Conservation (phyloP, 805 yeast species). For the Blastobotrys mokoenaii region DNA sequence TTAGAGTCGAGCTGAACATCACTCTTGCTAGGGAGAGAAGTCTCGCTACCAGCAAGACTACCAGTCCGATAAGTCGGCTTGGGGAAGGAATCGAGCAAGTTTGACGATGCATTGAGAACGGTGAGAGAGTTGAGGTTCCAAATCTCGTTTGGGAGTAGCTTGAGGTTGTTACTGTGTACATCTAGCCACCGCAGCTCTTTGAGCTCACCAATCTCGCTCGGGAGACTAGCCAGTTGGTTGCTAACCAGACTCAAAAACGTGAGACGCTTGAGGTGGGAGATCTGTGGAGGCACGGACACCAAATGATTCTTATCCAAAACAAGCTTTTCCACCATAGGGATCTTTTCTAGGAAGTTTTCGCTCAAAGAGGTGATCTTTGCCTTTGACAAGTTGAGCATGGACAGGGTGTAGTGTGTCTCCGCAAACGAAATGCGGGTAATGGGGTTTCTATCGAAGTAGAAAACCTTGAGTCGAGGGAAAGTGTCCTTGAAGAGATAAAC, state of each 20-base stretch:
- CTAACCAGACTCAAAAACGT: slow-evolving; percentile 60
- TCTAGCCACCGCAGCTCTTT: slow-evolving; percentile 58
- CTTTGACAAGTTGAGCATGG: slow-evolving; percentile 66
- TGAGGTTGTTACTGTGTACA: slow-evolving; percentile 76
- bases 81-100: slow-evolving; percentile 54
- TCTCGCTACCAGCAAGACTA: not conserved
- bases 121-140: slow-evolving; percentile 55
- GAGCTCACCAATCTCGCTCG: slow-evolving; percentile 55
- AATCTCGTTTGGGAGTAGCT: slow-evolving; percentile 55
- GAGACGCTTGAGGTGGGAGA: slow-evolving; percentile 51
- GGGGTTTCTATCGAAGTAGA: slow-evolving; percentile 78
- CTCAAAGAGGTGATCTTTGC: slow-evolving; percentile 77
- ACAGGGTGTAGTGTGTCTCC: slow-evolving; percentile 49
- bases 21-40: not conserved
- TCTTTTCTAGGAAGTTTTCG: slow-evolving; percentile 47
- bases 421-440: slow-evolving; percentile 56
- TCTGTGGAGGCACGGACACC: slow-evolving; percentile 62
- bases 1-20: slow-evolving; percentile 6
- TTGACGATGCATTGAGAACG: slow-evolving; percentile 63
- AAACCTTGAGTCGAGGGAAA: slow-evolving; percentile 53
- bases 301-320: slow-evolving; percentile 76
- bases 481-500: slow-evolving; percentile 61
- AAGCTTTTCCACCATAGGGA: slow-evolving; percentile 63
- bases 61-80: slow-evolving; percentile 18
- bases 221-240: slow-evolving; percentile 67